Evolutionary conservation across 2,329 filamentous ascomycete species (phyloP).

Genomic region (Talaromyces sp.): DNA sequence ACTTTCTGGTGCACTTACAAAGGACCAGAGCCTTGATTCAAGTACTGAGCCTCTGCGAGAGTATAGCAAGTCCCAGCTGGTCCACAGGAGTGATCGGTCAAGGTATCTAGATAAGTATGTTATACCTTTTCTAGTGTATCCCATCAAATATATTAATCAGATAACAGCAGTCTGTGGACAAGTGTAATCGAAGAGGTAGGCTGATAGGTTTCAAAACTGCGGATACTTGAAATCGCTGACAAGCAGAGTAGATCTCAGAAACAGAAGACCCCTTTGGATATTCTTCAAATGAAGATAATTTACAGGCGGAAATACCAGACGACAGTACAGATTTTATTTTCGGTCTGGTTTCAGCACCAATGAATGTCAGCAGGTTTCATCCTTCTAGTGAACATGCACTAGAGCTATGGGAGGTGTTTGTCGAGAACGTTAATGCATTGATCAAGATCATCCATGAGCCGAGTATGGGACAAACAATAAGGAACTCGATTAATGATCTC

Average conservation of each 20-base stretch:
- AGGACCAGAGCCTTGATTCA: neutral
- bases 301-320: neutral
- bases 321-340: neutral
- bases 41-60: neutral
- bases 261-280: neutral
- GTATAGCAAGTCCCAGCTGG: neutral
- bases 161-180: neutral
- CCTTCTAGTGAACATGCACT: neutral
- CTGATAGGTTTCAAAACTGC: neutral
- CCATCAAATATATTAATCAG: neutral
- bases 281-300: neutral
- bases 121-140: no score
- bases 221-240: neutral
- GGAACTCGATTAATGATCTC: neutral
- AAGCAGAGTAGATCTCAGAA: neutral
- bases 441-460: constrained; percentile 1
- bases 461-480: neutral
- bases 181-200: neutral
- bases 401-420: neutral
- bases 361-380: neutral
- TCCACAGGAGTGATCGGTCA: neutral
- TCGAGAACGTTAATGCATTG: constrained; percentile 1
- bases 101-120: neutral
- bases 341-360: neutral
- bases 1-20: neutral